phyloP scores from a whole-genome alignment of 192 early-diverging fungal genomes.

The Linnemannia exigua region DNA sequence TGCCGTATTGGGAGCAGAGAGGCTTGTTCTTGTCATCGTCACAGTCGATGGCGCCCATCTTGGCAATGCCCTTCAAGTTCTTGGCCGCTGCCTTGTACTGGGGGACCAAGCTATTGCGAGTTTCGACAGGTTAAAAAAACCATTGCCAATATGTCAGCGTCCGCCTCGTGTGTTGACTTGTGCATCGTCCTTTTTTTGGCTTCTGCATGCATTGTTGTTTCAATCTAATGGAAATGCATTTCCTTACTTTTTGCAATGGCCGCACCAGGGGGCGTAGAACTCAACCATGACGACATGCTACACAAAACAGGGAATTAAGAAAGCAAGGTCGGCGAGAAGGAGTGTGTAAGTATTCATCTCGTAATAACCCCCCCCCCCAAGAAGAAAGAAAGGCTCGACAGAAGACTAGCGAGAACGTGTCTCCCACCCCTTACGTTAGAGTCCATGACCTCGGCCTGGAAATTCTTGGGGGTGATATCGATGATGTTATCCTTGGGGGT shows the following conservation, averaged over 20 bases:
- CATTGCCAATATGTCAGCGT: not conserved
- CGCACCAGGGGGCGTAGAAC: constrained; percentile 98
- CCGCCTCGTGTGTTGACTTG: not conserved
- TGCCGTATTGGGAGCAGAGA: constrained; percentile 82
- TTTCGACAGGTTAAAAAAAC: too few species aligned
- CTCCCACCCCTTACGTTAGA: constrained; percentile 74
- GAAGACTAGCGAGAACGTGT: not conserved
- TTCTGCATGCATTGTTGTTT: not conserved
- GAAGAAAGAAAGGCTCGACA: too few species aligned
- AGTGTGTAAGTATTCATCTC: not conserved
- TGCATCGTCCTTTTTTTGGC: not conserved
- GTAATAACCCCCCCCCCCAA: not conserved
- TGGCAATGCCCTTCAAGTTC: constrained; percentile 87
- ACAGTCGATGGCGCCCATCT: constrained; percentile 93
- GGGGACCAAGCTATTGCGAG: constrained; percentile 73
- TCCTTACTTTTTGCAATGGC: constrained; percentile 87
- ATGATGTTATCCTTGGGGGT: constrained; percentile 63
- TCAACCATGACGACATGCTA: constrained; percentile 89
- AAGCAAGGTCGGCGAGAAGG: not conserved
- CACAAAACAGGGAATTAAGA: not conserved
- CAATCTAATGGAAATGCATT: not conserved
- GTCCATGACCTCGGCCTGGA: constrained; percentile 76
- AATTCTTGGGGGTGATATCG: constrained; percentile 69
- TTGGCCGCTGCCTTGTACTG: constrained; percentile 92
- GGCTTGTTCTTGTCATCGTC: constrained; percentile 84